A percentile compares a stretch with the other conserved stretches of the same genome.
phyloP scores from a whole-genome alignment of 352 stramenopile genomes.

The Globisporangium middletonii region DNA sequence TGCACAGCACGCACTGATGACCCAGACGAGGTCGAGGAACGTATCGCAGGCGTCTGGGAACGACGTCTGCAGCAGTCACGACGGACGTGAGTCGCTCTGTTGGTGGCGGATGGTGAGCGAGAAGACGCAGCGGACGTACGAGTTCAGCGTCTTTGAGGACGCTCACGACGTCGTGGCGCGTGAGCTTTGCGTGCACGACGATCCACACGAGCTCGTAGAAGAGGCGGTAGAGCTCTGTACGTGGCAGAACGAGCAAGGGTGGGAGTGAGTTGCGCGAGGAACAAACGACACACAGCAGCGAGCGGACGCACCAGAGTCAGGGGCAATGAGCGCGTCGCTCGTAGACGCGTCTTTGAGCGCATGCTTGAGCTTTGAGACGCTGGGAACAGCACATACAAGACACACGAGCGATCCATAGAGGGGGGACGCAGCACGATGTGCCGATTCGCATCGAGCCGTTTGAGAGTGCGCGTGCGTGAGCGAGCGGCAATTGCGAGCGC shows the following conservation, averaged over 20 bases:
- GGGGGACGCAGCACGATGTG: no score
- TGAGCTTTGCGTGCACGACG: constrained; percentile 61
- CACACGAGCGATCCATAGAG: neutral
- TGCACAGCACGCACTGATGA: constrained; percentile 28
- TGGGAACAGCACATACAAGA: constrained; percentile 10
- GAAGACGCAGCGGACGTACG: constrained; percentile 17
- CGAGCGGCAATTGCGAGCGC: neutral
- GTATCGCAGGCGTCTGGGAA: constrained; percentile 36
- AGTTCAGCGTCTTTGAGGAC: constrained; percentile 66
- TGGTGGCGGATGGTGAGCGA: no score
- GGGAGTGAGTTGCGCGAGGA: neutral
- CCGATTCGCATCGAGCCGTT: no score
- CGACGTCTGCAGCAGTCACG: constrained; percentile 14
- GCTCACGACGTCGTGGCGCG: constrained; percentile 60
- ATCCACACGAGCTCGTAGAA: constrained; percentile 79
- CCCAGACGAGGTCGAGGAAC: constrained; percentile 68
- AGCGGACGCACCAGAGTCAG: constrained; percentile 22
- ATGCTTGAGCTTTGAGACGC: constrained; percentile 27
- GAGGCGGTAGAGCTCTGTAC: constrained; percentile 45
- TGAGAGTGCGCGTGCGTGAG: neutral
- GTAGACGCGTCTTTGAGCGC: constrained; percentile 27
- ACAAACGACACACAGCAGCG: neutral
- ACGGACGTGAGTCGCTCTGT: neutral
- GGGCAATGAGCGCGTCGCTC: constrained; percentile 6
- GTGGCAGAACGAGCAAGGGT: neutral